Conservation (phyloP, 2,329 filamentous ascomycete genomes). For the Cladobotryum protrusum region DNA sequence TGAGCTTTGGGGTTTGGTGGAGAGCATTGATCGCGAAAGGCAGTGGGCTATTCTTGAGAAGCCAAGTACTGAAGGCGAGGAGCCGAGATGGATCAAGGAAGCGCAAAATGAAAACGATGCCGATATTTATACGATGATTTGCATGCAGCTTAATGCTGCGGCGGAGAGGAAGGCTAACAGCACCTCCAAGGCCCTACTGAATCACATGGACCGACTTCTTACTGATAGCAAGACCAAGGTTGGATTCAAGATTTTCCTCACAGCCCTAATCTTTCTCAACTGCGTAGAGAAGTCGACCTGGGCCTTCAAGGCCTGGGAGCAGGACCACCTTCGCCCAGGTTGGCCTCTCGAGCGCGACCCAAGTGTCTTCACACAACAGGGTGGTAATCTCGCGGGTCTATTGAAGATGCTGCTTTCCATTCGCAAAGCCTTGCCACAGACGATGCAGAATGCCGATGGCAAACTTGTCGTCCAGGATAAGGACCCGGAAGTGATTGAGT, state of each 20-base stretch:
- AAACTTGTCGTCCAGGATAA: conserved; percentile 43
- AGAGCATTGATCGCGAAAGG: conserved; percentile 58
- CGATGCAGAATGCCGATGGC: conserved; percentile 39
- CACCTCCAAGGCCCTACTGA: conserved; percentile 52
- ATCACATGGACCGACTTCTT: conserved; percentile 54
- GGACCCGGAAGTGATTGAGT: conserved; percentile 41
- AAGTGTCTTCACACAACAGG: conserved; percentile 51
- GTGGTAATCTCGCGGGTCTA: conserved; percentile 51
- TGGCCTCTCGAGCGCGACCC: conserved; percentile 58
- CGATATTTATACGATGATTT: conserved; percentile 55
- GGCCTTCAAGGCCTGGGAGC: conserved; percentile 63
- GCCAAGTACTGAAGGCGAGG: conserved; percentile 34
- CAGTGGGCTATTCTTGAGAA: conserved; percentile 53
- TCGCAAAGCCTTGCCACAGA: conserved; percentile 52
- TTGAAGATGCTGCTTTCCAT: conserved; percentile 58
- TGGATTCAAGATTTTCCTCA: conserved; percentile 56
- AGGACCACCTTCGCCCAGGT: conserved; percentile 50
- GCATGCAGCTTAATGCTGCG: conserved; percentile 58
- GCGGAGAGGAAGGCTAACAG: conserved; percentile 57
- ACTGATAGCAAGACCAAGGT: conserved; percentile 56
- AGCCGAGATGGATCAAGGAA: conserved; percentile 44
- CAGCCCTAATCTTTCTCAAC: conserved; percentile 56
- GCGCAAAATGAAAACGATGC: conserved; percentile 41
- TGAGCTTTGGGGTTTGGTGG: conserved; percentile 59
- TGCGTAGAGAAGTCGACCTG: conserved; percentile 63